phyloP scores from a whole-genome alignment of 2,329 filamentous ascomycete species.

The Hymenoscyphus repandus region DNA sequence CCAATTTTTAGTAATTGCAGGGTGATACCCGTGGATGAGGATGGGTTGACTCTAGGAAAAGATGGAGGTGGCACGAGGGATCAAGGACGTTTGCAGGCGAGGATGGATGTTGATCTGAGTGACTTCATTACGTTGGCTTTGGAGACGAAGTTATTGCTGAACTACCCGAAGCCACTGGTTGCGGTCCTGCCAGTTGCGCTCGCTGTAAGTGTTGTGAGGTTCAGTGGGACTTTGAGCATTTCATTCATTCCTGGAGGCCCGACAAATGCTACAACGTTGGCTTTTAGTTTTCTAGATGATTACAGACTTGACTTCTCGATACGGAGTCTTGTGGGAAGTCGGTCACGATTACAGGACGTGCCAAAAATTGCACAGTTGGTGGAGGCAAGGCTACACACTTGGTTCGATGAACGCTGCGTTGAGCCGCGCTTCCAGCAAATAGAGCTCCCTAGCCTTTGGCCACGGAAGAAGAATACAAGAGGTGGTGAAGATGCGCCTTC shows the following conservation, averaged over 20 bases:
- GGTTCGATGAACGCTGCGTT: conserved; percentile 84
- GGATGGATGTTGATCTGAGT: conserved; percentile 95
- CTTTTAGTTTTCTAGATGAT: conserved; percentile 89
- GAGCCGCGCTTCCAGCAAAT: conserved; percentile 86
- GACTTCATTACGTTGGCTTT: conserved; percentile 93
- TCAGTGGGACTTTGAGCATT: conserved; percentile 89
- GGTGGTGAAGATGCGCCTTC: conserved; percentile 54
- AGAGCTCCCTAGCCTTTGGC: conserved; percentile 76
- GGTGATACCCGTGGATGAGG: conserved; percentile 84
- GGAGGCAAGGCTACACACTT: conserved; percentile 72
- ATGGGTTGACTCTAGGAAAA: conserved; percentile 55
- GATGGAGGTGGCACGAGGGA: conserved; percentile 36
- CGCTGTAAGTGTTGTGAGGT: conserved; percentile 85
- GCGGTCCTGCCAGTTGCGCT: conserved; percentile 89
- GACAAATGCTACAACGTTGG: conserved; percentile 73
- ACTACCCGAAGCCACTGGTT: conserved; percentile 86
- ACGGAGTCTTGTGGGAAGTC: conserved; percentile 70
- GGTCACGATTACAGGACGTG: conserved; percentile 77
- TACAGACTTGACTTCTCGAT: conserved; percentile 81
- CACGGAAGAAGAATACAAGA: conserved; percentile 75
- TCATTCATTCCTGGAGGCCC: conserved; percentile 79
- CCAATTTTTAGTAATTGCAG: conserved; percentile 98
- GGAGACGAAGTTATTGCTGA: conserved; percentile 89
- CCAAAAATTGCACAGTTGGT: conserved; percentile 84
- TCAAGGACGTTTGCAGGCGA: conserved; percentile 78